A percentile compares a stretch with the other conserved stretches of the same genome.
These are phyloP conservation scores for Balansia obtecta DNA, from an alignment of 2,329 filamentous ascomycete species.

Conservation along the genomic window DNA sequence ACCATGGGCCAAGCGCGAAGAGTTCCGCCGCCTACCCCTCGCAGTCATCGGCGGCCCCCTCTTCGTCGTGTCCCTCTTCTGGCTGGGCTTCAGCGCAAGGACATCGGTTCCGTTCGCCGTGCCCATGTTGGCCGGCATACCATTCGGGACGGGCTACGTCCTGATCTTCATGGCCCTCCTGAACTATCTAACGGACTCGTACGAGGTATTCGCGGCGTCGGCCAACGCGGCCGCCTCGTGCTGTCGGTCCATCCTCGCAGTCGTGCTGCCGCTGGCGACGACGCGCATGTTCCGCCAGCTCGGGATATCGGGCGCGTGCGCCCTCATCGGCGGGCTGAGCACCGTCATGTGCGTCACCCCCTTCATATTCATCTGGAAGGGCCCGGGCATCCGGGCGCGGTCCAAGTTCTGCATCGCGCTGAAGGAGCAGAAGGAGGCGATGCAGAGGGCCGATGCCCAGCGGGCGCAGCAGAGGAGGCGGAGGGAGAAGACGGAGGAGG, in stretches of 20 bases:
- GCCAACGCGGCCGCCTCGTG: conserved; percentile 77
- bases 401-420: conserved; percentile 52
- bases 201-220: conserved; percentile 53
- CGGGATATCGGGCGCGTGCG: conserved; percentile 36
- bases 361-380: conserved; percentile 42
- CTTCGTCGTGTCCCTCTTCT: conserved; percentile 44
- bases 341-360: conserved; percentile 38
- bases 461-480: conserved; percentile 13
- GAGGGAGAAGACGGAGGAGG: conserved; percentile 8
- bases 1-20: conserved; percentile 48
- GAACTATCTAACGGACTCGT: conserved; percentile 56
- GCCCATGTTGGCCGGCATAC: conserved; percentile 47
- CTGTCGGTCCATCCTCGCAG: conserved; percentile 88
- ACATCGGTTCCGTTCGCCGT: conserved; percentile 35
- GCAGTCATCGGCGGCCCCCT: conserved; percentile 61
- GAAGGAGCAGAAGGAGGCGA: conserved; percentile 35
- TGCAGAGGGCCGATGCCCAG: conserved; percentile 26
- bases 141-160: conserved; percentile 49
- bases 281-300: conserved; percentile 35
- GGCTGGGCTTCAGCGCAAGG: conserved; percentile 49
- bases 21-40: conserved; percentile 59
- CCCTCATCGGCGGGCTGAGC: conserved; percentile 37
- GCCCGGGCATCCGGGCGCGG: conserved; percentile 39
- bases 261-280: conserved; percentile 49
- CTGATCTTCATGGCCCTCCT: conserved; percentile 52